A percentile compares a stretch with the other conserved stretches of the same genome.
Evolutionary conservation across 2,329 filamentous ascomycete species (phyloP).

Genomic region (Colletotrichum lupini): DNA sequence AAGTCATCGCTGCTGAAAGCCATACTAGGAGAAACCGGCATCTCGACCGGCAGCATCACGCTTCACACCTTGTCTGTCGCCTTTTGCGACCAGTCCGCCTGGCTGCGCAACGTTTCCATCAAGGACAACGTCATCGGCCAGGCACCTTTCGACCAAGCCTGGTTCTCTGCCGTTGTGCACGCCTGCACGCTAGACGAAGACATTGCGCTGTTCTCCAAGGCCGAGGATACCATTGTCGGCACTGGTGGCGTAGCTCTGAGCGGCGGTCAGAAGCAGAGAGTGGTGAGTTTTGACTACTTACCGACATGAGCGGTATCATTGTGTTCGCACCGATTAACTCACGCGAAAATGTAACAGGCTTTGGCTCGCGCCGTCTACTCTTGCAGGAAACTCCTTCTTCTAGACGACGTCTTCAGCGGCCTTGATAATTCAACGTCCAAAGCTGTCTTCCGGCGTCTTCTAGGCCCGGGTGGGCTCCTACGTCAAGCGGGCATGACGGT

Average conservation of each 20-base stretch:
- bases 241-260: conserved; percentile 54
- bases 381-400: conserved; percentile 48
- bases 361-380: conserved; percentile 60
- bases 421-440: conserved; percentile 57
- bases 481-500: conserved; percentile 50
- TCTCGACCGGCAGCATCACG: conserved; percentile 37
- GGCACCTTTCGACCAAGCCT: conserved; percentile 40
- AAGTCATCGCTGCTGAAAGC: conserved; percentile 53
- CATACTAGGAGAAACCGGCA: conserved; percentile 48
- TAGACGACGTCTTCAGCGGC: conserved; percentile 60
- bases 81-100: conserved; percentile 57
- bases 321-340: background rate
- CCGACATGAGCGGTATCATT: background rate
- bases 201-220: conserved; percentile 43
- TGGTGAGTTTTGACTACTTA: conserved; percentile 43
- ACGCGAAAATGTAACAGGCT: conserved; percentile 41
- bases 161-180: conserved; percentile 44
- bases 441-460: conserved; percentile 53
- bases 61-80: conserved; percentile 42
- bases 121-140: conserved; percentile 51
- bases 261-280: conserved; percentile 56
- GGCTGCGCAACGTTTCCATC: conserved; percentile 55
- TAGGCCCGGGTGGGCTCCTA: conserved; percentile 54
- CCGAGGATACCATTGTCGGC: conserved; percentile 51
- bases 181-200: conserved; percentile 50